phyloP scores from a whole-genome alignment of 2,329 filamentous ascomycete genomes.

The Venturia nashicola region DNA sequence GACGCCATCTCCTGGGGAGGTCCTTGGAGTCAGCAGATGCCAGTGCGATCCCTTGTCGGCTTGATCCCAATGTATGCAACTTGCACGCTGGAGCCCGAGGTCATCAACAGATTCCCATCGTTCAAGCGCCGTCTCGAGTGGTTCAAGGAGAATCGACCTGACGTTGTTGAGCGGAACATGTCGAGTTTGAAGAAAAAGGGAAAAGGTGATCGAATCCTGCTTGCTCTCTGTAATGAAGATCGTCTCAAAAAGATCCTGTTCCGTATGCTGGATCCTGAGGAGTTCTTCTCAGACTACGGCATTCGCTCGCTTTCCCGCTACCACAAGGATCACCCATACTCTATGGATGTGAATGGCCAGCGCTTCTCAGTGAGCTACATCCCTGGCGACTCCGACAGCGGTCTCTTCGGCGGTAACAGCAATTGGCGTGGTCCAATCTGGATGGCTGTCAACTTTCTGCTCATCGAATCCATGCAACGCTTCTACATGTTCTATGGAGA shows the following conservation, averaged over 20 bases:
- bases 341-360: slow-evolving; percentile 92
- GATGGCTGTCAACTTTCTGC: slow-evolving; percentile 89
- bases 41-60: slow-evolving; percentile 82
- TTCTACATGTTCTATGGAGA: slow-evolving; percentile 96
- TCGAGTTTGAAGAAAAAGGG: slow-evolving; percentile 83
- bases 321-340: slow-evolving; percentile 80
- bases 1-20: slow-evolving; percentile 95
- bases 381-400: slow-evolving; percentile 90
- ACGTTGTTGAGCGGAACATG: slow-evolving; percentile 87
- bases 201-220: slow-evolving; percentile 74
- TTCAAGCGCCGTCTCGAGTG: slow-evolving; percentile 91
- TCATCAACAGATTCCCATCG: slow-evolving; percentile 79
- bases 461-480: slow-evolving; percentile 86
- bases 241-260: slow-evolving; percentile 79
- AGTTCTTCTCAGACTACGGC: slow-evolving; percentile 83
- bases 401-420: slow-evolving; percentile 91
- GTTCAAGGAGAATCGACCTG: slow-evolving; percentile 81
- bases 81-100: slow-evolving; percentile 81
- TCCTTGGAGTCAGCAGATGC: slow-evolving; percentile 84
- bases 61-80: slow-evolving; percentile 90
- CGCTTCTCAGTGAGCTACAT: slow-evolving; percentile 80
- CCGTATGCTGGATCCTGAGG: slow-evolving; percentile 86
- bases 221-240: slow-evolving; percentile 87
- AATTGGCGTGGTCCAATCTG: slow-evolving; percentile 95
- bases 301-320: slow-evolving; percentile 86